These are phyloP conservation scores for Punctularia strigosozonata DNA, from an alignment of 768 basidiomycete species.

Conservation along the genomic window DNA sequence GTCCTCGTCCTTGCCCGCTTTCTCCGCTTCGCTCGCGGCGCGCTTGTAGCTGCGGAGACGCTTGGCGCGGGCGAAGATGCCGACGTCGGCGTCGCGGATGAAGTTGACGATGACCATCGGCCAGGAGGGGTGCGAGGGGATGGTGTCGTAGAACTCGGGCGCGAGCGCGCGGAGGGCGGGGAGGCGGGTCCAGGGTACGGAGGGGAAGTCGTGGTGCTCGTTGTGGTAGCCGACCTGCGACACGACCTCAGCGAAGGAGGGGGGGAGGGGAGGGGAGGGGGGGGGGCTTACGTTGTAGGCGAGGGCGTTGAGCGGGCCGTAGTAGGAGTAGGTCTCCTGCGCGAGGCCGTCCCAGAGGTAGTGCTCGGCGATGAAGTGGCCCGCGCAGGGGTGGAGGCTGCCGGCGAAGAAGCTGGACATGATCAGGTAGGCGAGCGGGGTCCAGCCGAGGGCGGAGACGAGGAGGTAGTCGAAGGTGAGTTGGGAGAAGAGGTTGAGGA, in stretches of 20 bases:
- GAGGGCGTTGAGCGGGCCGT: constrained; percentile 79
- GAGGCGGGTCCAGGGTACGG: constrained; percentile 88
- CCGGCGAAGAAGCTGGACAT: constrained; percentile 94
- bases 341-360: constrained; percentile 87
- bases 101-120: constrained; percentile 92
- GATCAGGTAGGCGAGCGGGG: constrained; percentile 69
- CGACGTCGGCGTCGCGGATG: constrained; percentile 81
- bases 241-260: constrained; percentile 5
- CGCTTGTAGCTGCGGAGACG: constrained; percentile 47
- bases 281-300: constrained; percentile 75
- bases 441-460: constrained; percentile 28
- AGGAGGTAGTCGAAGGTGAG: constrained; percentile 64
- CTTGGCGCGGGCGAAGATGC: constrained; percentile 83
- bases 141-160: constrained; percentile 82
- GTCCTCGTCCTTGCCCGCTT: constrained; percentile 1
- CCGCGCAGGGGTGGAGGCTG: constrained; percentile 89
- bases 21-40: constrained; percentile 14
- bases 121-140: constrained; percentile 88
- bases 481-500: constrained; percentile 61
- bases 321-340: constrained; percentile 97
- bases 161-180: constrained; percentile 75
- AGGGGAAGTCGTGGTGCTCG: constrained; percentile 98
- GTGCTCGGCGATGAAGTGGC: constrained; percentile 97
- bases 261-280: neutral
- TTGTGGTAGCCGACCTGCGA: constrained; percentile 93